These are phyloP conservation scores for Xylaria sp. DNA, from an alignment of 2,329 filamentous ascomycete genomes.

Conservation along the genomic window DNA sequence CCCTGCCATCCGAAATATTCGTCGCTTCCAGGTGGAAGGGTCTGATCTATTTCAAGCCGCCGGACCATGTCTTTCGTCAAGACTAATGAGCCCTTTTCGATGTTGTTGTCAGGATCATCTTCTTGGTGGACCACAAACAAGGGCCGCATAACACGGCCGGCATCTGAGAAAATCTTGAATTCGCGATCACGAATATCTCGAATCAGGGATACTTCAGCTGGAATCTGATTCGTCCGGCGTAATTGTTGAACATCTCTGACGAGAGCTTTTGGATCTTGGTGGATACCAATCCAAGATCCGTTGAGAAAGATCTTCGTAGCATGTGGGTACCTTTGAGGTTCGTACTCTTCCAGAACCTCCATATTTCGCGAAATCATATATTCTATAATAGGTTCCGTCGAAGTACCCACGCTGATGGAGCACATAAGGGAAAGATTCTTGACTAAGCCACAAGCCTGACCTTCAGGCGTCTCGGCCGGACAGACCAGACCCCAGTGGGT, in stretches of 20 bases:
- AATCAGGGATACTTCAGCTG: slow-evolving; percentile 92
- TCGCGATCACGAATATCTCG: slow-evolving; percentile 96
- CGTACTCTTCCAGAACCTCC: slow-evolving; percentile 96
- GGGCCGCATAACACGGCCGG: slow-evolving; percentile 92
- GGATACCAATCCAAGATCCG: slow-evolving; percentile 96
- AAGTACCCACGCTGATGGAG: slow-evolving; percentile 94
- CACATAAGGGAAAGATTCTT: slow-evolving; percentile 99
- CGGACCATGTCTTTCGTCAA: slow-evolving; percentile 84
- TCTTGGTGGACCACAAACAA: slow-evolving; percentile 94
- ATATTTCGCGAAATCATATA: slow-evolving; percentile 97
- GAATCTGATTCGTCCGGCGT: slow-evolving; percentile 83
- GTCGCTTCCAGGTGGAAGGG: slow-evolving; percentile 67
- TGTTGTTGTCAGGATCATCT: slow-evolving; percentile 71
- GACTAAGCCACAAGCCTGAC: slow-evolving; percentile 96
- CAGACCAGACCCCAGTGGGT: slow-evolving; percentile 99
- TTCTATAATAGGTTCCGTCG: slow-evolving; percentile 87
- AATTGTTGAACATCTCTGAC: slow-evolving; percentile 81
- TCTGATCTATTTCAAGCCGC: slow-evolving; percentile 77
- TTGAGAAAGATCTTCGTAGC: slow-evolving; percentile 99
- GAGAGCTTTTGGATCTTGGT: slow-evolving; percentile 86
- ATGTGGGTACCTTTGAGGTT: slow-evolving; percentile 83
- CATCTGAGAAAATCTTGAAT: slow-evolving; percentile 98
- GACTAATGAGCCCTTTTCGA: slow-evolving; percentile 74
- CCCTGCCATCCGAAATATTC: slow-evolving; percentile 88
- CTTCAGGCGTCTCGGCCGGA: slow-evolving; percentile 96